These are phyloP conservation scores for Lunasporangiospora selenospora DNA, from an alignment of 192 early-diverging fungal genomes.

Conservation along the genomic window DNA sequence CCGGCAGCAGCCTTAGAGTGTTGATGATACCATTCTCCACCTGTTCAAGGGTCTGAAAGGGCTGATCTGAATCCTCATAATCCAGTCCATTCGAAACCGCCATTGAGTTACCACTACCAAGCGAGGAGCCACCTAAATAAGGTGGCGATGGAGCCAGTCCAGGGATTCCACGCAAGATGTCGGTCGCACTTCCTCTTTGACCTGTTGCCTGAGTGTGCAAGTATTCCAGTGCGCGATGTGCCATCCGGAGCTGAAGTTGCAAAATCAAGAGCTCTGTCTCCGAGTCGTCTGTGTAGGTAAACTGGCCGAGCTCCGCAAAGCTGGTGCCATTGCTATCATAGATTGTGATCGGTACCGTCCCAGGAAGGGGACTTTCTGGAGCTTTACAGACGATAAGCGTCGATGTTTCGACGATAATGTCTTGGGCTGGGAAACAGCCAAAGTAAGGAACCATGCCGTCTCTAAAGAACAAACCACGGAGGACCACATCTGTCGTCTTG, in stretches of 20 bases:
- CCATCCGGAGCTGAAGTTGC: conserved; percentile 35
- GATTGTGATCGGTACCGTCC: conserved; percentile 31
- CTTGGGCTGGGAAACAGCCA: conserved; percentile 32
- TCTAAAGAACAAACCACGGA: conserved; percentile 28
- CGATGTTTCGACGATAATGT: conserved; percentile 26
- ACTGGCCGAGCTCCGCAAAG: conserved; percentile 31
- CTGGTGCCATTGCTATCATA: conserved; percentile 18
- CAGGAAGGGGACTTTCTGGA: conserved; percentile 23
- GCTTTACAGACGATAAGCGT: conserved; percentile 36
- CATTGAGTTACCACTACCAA: conserved; percentile 6
- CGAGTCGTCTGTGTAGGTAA: conserved; percentile 37
- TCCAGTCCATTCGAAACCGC: not conserved
- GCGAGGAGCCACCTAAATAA: not conserved
- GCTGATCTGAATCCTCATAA: not conserved
- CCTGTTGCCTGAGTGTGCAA: conserved; percentile 28
- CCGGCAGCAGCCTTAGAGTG: conserved; percentile 21
- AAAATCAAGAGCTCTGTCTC: conserved; percentile 45
- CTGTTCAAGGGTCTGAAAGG: conserved; percentile 6
- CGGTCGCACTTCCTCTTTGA: conserved; percentile 15
- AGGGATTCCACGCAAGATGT: conserved; percentile 33
- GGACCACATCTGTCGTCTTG: conserved; percentile 27
- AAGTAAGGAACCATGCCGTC: conserved; percentile 44
- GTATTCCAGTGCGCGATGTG: conserved; percentile 37
- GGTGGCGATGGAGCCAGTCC: not conserved
- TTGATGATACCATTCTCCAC: conserved; percentile 28